These are phyloP conservation scores for Purpureocillium lavendulum DNA, from an alignment of 2,329 filamentous ascomycete species.

Conservation along the genomic window DNA sequence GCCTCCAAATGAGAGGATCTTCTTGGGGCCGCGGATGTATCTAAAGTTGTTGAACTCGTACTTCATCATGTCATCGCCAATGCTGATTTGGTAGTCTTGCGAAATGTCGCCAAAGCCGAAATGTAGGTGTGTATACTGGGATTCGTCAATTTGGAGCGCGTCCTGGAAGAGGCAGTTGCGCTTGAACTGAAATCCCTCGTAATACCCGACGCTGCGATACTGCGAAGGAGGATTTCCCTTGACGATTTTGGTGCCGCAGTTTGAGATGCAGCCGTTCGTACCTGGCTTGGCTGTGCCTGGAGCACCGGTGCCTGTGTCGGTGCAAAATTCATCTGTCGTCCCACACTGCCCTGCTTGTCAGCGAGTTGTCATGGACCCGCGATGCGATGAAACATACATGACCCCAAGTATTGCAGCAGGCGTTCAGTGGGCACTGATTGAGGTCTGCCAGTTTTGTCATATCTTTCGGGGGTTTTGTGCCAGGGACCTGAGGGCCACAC, in stretches of 20 bases:
- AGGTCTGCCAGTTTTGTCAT: conserved; percentile 10
- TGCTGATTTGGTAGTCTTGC: conserved; percentile 7
- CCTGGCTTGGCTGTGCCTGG: conserved; percentile 25
- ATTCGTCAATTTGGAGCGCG: conserved; percentile 12
- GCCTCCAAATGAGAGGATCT: conserved; percentile 26
- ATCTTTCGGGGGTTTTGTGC: conserved; percentile 10
- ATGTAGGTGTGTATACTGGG: conserved; percentile 22
- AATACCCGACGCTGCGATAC: conserved; percentile 21
- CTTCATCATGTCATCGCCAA: conserved; percentile 11
- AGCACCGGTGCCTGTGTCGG: conserved; percentile 16
- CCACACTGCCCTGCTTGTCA: conserved; percentile 24
- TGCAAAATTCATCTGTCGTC: conserved; percentile 29
- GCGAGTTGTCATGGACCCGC: too few relatives aligned
- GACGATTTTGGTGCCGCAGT: conserved; percentile 22
- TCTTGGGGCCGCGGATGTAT: conserved; percentile 17
- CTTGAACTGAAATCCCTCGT: conserved; percentile 20
- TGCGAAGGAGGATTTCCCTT: conserved; percentile 15
- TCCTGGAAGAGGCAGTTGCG: conserved; percentile 22
- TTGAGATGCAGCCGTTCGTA: conserved; percentile 12
- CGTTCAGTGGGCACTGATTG: conserved; percentile 21
- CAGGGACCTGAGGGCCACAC: conserved; percentile 14
- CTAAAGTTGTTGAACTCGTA: conserved; percentile 22
- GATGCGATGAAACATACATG: too few relatives aligned
- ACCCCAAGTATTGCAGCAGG: conserved; percentile 28
- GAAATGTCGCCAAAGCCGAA: conserved; percentile 22